Evolutionary conservation across 345 rosid species (phyloP).

Genomic region (Lenwebbia sp.): DNA sequence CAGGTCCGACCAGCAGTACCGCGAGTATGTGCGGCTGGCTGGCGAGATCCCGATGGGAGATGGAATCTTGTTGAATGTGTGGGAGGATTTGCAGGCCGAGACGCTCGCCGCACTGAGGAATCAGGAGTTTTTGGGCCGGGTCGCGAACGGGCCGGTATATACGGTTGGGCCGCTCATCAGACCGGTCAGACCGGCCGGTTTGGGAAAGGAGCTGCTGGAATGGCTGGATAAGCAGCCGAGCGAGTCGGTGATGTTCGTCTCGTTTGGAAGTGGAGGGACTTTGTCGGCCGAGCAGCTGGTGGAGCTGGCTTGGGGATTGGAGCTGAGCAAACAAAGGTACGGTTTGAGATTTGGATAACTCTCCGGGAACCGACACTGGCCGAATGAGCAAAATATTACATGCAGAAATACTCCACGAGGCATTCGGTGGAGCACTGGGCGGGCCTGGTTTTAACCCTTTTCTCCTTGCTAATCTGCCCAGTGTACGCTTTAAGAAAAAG

Average conservation of each 20-base stretch:
- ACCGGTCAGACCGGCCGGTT: neutral
- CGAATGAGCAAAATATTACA: neutral
- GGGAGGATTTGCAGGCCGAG: slow-evolving; percentile 42
- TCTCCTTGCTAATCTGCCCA: too few species aligned
- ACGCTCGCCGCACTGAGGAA: slow-evolving; percentile 28
- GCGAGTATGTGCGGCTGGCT: slow-evolving; percentile 4
- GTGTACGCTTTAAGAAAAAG: too few species aligned
- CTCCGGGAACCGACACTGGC: neutral
- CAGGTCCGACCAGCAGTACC: slow-evolving; percentile 13
- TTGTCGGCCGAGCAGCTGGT: slow-evolving; percentile 29
- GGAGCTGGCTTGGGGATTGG: slow-evolving; percentile 65
- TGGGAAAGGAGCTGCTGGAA: neutral
- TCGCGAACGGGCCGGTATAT: slow-evolving; percentile 22
- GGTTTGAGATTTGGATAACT: neutral
- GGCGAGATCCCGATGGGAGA: slow-evolving; percentile 16
- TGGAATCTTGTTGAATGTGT: slow-evolving; percentile 50
- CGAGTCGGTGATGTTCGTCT: slow-evolving; percentile 49
- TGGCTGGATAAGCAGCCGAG: slow-evolving; percentile 46
- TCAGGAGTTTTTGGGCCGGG: slow-evolving; percentile 1
- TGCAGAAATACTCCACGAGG: neutral
- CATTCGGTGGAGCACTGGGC: too few species aligned
- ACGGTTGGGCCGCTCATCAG: slow-evolving; percentile 37
- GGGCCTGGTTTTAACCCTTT: too few species aligned
- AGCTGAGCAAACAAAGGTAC: slow-evolving; percentile 30
- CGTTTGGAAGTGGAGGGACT: slow-evolving; percentile 69